phyloP scores from a whole-genome alignment of 768 basidiomycete genomes.

The Lentinula sp. region DNA sequence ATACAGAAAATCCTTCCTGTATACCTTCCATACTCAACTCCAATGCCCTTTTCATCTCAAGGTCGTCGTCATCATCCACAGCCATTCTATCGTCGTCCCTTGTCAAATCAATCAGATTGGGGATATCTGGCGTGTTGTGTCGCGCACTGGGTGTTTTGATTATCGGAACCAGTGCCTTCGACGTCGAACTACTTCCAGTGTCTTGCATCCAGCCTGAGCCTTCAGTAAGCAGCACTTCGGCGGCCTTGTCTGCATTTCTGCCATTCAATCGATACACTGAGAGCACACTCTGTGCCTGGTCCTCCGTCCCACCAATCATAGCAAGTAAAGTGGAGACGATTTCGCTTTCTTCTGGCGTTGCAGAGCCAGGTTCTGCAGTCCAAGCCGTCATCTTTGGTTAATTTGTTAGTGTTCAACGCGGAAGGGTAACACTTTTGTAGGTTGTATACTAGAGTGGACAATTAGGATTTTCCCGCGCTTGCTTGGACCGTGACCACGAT shows the following conservation, averaged over 20 bases:
- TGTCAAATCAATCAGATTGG: neutral
- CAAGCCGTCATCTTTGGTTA: neutral
- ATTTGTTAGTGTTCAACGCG: neutral
- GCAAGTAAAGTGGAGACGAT: neutral
- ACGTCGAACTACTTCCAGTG: neutral
- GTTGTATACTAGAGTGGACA: neutral
- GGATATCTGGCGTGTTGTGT: neutral
- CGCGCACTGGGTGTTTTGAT: neutral
- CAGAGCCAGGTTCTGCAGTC: neutral
- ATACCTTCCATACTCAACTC: neutral
- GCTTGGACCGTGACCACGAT: neutral
- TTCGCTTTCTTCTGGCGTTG: neutral
- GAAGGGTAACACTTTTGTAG: neutral
- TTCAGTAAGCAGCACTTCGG: neutral
- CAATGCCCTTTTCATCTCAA: neutral
- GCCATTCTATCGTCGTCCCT: neutral
- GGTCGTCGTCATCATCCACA: neutral
- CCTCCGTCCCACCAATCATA: neutral
- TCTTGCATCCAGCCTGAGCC: too few relatives aligned
- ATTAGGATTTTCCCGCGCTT: neutral
- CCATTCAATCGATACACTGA: neutral
- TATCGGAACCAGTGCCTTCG: neutral
- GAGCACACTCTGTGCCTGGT: neutral
- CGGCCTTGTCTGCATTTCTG: neutral
- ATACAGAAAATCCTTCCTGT: neutral